Evolutionary conservation across 306 rosid genomes (phyloP), one percentile per base, ranked within the genome.

Genomic region (Morella rubra): DNA sequence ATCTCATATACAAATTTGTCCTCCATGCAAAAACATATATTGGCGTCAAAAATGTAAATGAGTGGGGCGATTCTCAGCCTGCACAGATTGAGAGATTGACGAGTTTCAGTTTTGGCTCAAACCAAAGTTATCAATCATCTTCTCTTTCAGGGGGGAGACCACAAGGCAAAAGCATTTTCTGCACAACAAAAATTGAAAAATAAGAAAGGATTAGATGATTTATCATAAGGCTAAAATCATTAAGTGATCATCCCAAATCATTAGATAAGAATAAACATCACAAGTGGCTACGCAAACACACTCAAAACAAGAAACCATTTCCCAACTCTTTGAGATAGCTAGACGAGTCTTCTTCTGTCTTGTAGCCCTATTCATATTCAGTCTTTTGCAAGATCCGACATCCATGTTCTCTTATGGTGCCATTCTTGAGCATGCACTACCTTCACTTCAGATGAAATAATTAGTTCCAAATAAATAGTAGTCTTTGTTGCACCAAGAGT

Each of bases 151-250:
- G 98, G 70, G 97, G 96, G 66, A 92, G 87, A 62, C 98, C 97
- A 44, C 98, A 93, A 47, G 98, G 98, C 84, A 93, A 80, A 44
- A 93, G 96, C 98, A 93, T 93, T 87, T 90, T 93, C 98, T 91
- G 89, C 84, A 59, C 50, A 81, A 32, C 0, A 64, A 69, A 44
- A 18, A 47, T 22, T 16, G 8, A 37, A 47, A 50, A 68, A 44
- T 72, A 32, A 40, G 44, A 45, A 66, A 52, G 49, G 44, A 69
- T 13, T 12, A 73, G 53, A 49, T 11, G 73, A 70, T 47, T 13
- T 20, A 46, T 24, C 44, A 55, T 44, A 75, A 18, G 50, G 27
- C 49, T 66, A 61, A 61, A 61, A 61, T 13, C 68, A 61, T 44
- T 61, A 15, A 37, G 42, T 4, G 44, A 32, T 32, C 6, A 32